Evolutionary conservation across 2,329 filamentous ascomycete species (phyloP), one percentile per base, ranked within the genome.

Genomic region (Penicillium sp.): DNA sequence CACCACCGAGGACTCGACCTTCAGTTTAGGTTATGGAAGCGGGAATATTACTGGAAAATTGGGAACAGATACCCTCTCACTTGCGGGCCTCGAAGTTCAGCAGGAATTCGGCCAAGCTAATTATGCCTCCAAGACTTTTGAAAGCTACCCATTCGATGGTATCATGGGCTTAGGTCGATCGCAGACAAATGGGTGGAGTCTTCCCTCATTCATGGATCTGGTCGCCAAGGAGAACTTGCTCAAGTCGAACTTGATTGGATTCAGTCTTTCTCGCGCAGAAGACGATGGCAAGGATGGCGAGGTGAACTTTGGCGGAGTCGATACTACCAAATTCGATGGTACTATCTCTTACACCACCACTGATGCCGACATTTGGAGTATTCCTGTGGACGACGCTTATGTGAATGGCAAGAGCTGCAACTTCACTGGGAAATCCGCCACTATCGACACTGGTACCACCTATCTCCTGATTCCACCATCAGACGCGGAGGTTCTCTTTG

Each of bases 391-490:
- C 41, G 86, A 88, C 62, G 81, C 86, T 47, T 77, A 82, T 2
- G 83, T 88, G 43, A 80, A 87, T 54, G 87, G 83, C 44, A 79
- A 81, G 41, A 75, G 79, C 8, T 80, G 81, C 11, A 78, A 81
- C n/a, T 76, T 87, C 9, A 69, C 65, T 1, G 73, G 71, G 34
- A 83, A 81, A 45, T 77, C 79, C 1, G 89, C 87, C 31, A 90
- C 92, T 68, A 87, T 96, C 61, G 92, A 96, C 72, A 92, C 89
- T 0, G 91, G 91, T 46, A 94, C 91, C 0, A 89, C 87, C 0
- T 94, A 88, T 69, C 83, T 91, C 27, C 86, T 96, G 59, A 84
- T 89, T 5, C 89, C 90, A 1, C 73, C 79, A 1, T 75, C 76
- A 2, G 86, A 92, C 64, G 88, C 90, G 1, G 78, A 81, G 42